Evolutionary conservation across 768 basidiomycete genomes (phyloP).

Genomic region (Hemileccinum rubropunctum): DNA sequence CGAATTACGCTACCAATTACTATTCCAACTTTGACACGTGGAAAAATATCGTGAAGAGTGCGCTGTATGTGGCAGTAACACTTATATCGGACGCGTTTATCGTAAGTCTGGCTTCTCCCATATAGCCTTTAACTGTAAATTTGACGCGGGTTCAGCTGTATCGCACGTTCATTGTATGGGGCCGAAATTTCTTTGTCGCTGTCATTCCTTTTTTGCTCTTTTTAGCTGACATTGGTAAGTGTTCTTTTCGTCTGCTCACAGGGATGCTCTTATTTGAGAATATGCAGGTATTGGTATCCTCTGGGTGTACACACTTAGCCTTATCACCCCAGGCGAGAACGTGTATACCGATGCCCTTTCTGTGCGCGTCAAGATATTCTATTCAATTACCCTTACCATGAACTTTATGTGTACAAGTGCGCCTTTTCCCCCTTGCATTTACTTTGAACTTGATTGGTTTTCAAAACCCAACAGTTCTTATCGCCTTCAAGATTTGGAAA

Average conservation of each 20-base stretch:
- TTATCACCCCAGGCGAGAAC: not conserved
- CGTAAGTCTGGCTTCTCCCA: not conserved
- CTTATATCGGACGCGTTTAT: conserved; percentile 1
- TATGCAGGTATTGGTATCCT: not conserved
- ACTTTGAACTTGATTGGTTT: not conserved
- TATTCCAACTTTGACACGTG: not conserved
- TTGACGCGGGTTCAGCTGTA: not conserved
- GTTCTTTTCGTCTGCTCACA: not conserved
- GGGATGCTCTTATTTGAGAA: not conserved
- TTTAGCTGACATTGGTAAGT: conserved; percentile 1
- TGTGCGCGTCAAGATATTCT: not conserved
- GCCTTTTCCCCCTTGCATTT: not conserved
- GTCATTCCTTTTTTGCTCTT: not conserved
- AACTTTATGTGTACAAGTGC: conserved; percentile 2
- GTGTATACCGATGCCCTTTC: conserved; percentile 1
- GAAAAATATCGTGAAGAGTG: not conserved
- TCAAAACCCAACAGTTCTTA: not conserved
- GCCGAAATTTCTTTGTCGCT: not conserved
- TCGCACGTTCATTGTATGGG: conserved; percentile 3
- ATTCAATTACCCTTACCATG: not conserved
- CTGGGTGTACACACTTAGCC: conserved; percentile 3
- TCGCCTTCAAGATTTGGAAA: conserved; percentile 1
- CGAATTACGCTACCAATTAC: not conserved
- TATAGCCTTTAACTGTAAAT: not conserved
- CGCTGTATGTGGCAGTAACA: not conserved